These are phyloP conservation scores for Eucalyptus curtisii DNA, from an alignment of 345 rosid species.

Conservation along the genomic window DNA sequence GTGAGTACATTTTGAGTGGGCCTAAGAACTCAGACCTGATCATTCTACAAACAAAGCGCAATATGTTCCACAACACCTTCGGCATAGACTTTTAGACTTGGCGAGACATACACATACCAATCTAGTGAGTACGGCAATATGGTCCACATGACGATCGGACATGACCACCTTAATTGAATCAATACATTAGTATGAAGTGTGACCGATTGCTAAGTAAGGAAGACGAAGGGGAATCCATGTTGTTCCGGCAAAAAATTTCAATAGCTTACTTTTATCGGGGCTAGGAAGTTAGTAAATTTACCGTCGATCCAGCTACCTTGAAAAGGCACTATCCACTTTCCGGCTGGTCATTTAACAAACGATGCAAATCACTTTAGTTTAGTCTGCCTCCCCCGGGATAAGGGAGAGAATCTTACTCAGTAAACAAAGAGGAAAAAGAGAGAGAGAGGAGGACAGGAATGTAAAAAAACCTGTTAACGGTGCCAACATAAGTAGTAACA, in stretches of 20 bases:
- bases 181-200: accelerated
- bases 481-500: not conserved
- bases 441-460: not conserved
- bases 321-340: not conserved
- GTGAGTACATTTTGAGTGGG: not conserved
- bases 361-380: not conserved
- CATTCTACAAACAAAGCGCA: not conserved
- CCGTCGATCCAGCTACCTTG: not conserved
- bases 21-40: not conserved
- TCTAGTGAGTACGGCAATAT: not conserved
- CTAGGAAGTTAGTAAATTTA: not conserved
- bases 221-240: not conserved
- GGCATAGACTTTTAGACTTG: not conserved
- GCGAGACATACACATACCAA: not conserved
- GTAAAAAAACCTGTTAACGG: not conserved
- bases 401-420: not conserved
- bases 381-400: not conserved
- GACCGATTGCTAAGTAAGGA: not conserved
- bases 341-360: not conserved
- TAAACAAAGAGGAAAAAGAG: not conserved
- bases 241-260: not conserved
- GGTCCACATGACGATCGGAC: not conserved
- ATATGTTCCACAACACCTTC: not conserved
- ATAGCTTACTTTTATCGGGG: not conserved
- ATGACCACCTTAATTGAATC: accelerated